phyloP scores from a whole-genome alignment of 2,329 filamentous ascomycete species.

The Penicillium polonicum region DNA sequence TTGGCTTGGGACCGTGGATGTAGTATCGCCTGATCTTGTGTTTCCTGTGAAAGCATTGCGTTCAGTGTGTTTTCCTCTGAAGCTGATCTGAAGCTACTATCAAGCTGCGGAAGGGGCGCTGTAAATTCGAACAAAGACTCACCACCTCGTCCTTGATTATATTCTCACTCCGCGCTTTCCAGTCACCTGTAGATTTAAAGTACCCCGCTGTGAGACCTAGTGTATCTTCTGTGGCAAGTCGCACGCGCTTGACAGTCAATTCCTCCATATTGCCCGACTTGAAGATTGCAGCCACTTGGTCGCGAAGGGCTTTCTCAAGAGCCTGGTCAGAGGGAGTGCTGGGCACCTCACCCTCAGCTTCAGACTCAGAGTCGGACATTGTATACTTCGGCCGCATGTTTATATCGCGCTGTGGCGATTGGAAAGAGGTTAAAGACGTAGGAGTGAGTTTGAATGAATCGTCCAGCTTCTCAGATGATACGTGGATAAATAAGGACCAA shows the following conservation, averaged over 20 bases:
- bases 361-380: slow-evolving; percentile 34
- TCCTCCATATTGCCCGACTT: slow-evolving; percentile 47
- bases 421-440: background rate
- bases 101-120: background rate
- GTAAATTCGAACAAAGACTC: slow-evolving; percentile 20
- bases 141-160: slow-evolving; percentile 56
- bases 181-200: slow-evolving; percentile 53
- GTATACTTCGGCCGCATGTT: slow-evolving; percentile 33
- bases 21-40: slow-evolving; percentile 30
- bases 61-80: slow-evolving; percentile 9
- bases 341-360: slow-evolving; percentile 17
- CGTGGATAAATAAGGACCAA: background rate
- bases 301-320: slow-evolving; percentile 41
- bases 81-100: background rate
- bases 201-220: slow-evolving; percentile 55
- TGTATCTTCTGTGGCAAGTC: slow-evolving; percentile 52
- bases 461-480: background rate
- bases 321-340: slow-evolving; percentile 32
- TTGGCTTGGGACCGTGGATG: slow-evolving; percentile 12
- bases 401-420: background rate
- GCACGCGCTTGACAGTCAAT: slow-evolving; percentile 58
- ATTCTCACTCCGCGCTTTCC: slow-evolving; percentile 56
- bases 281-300: slow-evolving; percentile 39
- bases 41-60: slow-evolving; percentile 25
- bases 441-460: background rate